Evolutionary conservation across 1,139 yeast genomes (phyloP), one percentile per base, ranked within the genome.

Genomic region (Diutina sp.): DNA sequence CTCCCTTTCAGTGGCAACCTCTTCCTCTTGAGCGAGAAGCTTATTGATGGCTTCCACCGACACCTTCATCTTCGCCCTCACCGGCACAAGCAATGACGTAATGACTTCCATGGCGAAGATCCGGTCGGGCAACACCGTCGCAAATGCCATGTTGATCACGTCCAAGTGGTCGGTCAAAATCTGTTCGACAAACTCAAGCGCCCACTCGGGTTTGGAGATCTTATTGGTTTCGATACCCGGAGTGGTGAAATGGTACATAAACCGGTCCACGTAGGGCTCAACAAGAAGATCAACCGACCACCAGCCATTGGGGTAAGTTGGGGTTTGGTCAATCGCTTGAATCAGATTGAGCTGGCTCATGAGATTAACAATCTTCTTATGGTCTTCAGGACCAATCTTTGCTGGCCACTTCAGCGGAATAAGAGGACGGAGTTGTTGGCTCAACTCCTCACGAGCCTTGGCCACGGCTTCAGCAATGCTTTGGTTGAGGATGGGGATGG

Each of bases 141-240:
- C 70, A 44, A 76, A 70, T 18, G 67, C 57, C n/a, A 65, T 66
- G 53, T 72, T 50, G 14, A 50, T 16, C 41, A 32, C 63, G 29
- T 69, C 62, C 47, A 71, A 58, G 61, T 80, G 74, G 55, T 79
- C 75, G 16, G 72, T 72, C 25, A 87, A 62, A 57, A 82, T 79
- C 18, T 77, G 76, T 58, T 78, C 75, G 25, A 82, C 67, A 62
- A 79, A 88, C 38, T 72, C 73, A 59, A 85, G 76, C n/a, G 85
- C 82, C 85, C 91, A 85, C 66, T 89, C 96, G 0, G 96, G 96
- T 63, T 84, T 85, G 57, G 87, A 86, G 46, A 84, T 68, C 58
- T 84, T 77, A 63, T 86, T 87, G 0, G 95, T 87, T 21, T 83
- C 85, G 28, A 75, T 73, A 0, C 70, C 60, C 14, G 77, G 69